Conservation (phyloP, 352 stramenopile species). For the Phytophthora crassamura region DNA sequence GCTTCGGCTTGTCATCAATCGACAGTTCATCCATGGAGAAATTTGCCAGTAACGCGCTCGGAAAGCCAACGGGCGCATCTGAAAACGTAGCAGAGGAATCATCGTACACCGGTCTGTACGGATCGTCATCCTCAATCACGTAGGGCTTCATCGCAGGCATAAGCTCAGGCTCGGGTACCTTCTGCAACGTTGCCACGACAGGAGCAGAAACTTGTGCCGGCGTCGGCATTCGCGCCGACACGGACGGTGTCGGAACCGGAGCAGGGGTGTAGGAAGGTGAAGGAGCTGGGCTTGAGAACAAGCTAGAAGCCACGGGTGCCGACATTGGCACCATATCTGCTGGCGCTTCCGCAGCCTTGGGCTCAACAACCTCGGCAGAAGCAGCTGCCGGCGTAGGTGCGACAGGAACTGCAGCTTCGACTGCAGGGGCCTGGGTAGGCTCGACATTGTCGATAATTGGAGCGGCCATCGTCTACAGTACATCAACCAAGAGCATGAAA, state of each 20-base stretch:
- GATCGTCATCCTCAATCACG: conserved; percentile 39
- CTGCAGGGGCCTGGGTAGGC: conserved; percentile 15
- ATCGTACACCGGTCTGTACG: conserved; percentile 32
- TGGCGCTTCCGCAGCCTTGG: conserved; percentile 10
- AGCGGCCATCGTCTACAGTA: conserved; percentile 46
- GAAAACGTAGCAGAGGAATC: conserved; percentile 4
- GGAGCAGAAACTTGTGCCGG: conserved; percentile 19
- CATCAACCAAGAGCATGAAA: conserved; percentile 2
- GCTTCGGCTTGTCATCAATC: conserved; percentile 36
- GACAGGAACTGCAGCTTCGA: conserved; percentile 8
- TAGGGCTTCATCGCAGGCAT: conserved; percentile 47
- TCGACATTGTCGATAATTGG: conserved; percentile 40
- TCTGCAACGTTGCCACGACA: conserved; percentile 18
- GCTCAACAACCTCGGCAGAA: conserved; percentile 18
- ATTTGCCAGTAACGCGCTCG: conserved; percentile 46
- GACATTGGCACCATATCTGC: conserved; percentile 17
- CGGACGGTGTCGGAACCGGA: conserved; percentile 7
- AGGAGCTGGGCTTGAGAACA: conserved; percentile 26
- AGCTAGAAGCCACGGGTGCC: conserved; percentile 16
- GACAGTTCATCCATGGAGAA: conserved; percentile 57
- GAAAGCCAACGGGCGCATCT: conserved; percentile 34
- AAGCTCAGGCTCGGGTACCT: conserved; percentile 34
- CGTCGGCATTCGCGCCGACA: neutral
- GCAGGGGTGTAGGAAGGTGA: conserved; percentile 16
- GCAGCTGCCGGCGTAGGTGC: conserved; percentile 1